Conservation (phyloP, 2,329 filamentous ascomycete species). For the Dryadomyces quercus-mongolicae region DNA sequence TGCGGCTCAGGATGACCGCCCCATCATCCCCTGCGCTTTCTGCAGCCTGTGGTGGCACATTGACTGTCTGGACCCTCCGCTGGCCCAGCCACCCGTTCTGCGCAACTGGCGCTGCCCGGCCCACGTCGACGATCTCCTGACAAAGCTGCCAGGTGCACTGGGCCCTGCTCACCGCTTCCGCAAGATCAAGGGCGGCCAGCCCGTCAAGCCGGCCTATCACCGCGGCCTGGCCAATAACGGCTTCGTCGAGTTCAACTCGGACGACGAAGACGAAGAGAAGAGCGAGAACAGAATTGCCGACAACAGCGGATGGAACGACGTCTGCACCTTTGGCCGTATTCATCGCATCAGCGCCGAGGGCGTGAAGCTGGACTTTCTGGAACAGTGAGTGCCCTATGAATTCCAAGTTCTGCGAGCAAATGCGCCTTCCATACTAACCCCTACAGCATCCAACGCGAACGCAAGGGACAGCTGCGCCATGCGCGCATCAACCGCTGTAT, state of each 20-base stretch:
- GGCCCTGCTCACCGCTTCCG: conserved; percentile 50
- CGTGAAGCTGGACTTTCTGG: conserved; percentile 62
- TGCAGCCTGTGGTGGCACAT: conserved; percentile 82
- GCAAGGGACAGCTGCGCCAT: conserved; percentile 8
- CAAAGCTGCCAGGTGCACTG: conserved; percentile 40
- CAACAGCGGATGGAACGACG: conserved; percentile 40
- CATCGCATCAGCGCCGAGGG: conserved; percentile 53
- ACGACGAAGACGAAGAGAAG: conserved; percentile 39
- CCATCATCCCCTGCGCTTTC: conserved; percentile 76
- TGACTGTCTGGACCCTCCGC: conserved; percentile 78
- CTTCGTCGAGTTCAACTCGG: conserved; percentile 54
- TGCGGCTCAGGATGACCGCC: conserved; percentile 48
- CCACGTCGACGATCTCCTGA: conserved; percentile 68
- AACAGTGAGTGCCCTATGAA: conserved; percentile 45
- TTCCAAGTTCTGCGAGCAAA: no score
- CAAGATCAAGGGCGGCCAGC: conserved; percentile 41
- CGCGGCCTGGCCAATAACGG: conserved; percentile 63
- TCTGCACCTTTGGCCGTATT: conserved; percentile 49
- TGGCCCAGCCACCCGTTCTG: conserved; percentile 64
- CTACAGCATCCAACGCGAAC: conserved; percentile 19
- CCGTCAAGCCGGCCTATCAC: conserved; percentile 37
- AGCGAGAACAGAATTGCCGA: conserved; percentile 17
- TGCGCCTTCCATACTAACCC: no score
- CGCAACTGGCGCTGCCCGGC: conserved; percentile 82
- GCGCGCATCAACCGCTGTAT: conserved; percentile 5